These are phyloP conservation scores for Alloascoidea hylecoeti DNA, from an alignment of 805 yeast species.

Conservation along the genomic window DNA sequence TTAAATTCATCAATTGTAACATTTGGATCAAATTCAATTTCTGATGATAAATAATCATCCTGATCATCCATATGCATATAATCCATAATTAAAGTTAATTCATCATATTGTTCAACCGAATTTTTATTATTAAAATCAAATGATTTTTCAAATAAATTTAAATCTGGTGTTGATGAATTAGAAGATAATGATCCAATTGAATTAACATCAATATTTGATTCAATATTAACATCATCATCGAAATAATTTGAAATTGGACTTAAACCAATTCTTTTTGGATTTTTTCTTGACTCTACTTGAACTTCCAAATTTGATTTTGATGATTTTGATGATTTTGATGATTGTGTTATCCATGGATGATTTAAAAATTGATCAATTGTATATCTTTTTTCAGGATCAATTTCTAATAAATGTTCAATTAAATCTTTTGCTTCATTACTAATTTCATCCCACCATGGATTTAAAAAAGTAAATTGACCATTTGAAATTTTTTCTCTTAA, in stretches of 20 bases:
- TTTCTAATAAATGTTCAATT: slow-evolving; percentile 53
- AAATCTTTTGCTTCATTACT: slow-evolving; percentile 54
- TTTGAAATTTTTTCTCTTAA: slow-evolving; percentile 68
- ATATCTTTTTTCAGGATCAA: slow-evolving; percentile 53
- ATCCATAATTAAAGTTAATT: background rate
- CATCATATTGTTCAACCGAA: background rate
- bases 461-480: slow-evolving; percentile 62
- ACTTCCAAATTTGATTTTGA: background rate
- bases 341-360: slow-evolving; percentile 66
- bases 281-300: background rate
- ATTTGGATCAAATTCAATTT: too few relatives aligned
- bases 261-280: background rate
- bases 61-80: background rate
- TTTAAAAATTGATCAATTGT: slow-evolving; percentile 56
- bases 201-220: background rate
- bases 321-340: too few relatives aligned
- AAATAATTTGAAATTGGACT: too few relatives aligned
- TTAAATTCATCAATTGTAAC: background rate
- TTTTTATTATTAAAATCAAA: background rate
- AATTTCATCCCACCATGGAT: slow-evolving; percentile 89
- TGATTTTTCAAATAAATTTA: background rate
- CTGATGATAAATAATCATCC: background rate
- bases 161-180: background rate
- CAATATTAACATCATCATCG: background rate
- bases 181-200: background rate